Conservation (phyloP, 116 monocot species). For the Cymodocea nodosa region DNA sequence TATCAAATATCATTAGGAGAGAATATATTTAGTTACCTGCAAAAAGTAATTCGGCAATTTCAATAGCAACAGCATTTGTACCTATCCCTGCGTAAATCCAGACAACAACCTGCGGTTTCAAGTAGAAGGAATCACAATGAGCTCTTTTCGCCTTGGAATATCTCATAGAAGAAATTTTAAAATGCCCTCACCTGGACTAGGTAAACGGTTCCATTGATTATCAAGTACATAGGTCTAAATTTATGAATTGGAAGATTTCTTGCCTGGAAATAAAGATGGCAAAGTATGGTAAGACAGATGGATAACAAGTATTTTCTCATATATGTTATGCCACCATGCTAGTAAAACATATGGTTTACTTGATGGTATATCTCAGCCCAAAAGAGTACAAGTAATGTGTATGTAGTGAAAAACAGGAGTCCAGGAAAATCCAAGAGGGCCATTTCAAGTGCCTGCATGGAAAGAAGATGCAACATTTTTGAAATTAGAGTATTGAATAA, state of each 20-base stretch:
- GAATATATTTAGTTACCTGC: slow-evolving; percentile 23
- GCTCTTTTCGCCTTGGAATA: background rate
- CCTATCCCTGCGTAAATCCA: slow-evolving; percentile 37
- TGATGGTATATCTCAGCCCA: slow-evolving; percentile 90
- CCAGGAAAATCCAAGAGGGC: slow-evolving; percentile 67
- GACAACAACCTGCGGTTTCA: slow-evolving; percentile 30
- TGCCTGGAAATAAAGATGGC: slow-evolving; percentile 23
- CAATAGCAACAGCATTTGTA: slow-evolving; percentile 25
- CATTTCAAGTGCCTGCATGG: slow-evolving; percentile 19
- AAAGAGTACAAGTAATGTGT: slow-evolving; percentile 64
- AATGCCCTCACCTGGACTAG: slow-evolving; percentile 37
- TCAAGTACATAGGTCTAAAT: slow-evolving; percentile 48
- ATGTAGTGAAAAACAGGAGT: slow-evolving; percentile 74
- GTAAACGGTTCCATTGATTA: slow-evolving; percentile 45
- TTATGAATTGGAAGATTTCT: slow-evolving; percentile 41
- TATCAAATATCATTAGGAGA: background rate
- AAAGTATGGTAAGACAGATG: background rate
- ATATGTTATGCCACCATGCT: background rate
- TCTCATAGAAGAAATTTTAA: background rate
- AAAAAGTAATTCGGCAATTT: slow-evolving; percentile 51
- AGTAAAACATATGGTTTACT: slow-evolving; percentile 12
- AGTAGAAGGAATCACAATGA: background rate
- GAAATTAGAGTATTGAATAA: background rate
- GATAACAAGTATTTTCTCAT: background rate
- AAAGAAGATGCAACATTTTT: background rate